phyloP scores from a whole-genome alignment of 805 yeast genomes.

The Tetrapisispora namnaoensis region DNA sequence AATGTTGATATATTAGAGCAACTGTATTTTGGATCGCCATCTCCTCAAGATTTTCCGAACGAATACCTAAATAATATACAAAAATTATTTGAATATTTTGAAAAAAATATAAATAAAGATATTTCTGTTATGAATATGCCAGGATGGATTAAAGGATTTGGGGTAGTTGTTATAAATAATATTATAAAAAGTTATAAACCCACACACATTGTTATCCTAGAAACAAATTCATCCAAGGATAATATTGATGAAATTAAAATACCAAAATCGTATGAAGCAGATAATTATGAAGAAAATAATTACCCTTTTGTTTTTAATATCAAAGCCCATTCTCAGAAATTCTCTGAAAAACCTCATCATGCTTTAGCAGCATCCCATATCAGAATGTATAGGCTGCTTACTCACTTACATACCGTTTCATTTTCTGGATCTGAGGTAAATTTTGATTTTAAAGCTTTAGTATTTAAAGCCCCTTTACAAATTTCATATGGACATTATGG shows the following conservation, averaged over 20 bases:
- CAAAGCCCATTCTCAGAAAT: conserved; percentile 29
- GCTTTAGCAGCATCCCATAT: conserved; percentile 43
- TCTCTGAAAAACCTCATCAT: conserved; percentile 7
- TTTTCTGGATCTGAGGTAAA: conserved; percentile 1
- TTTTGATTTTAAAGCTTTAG: conserved; percentile 37
- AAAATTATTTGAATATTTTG: conserved; percentile 29
- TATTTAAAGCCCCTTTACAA: conserved; percentile 33
- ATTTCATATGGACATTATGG: conserved; percentile 33
- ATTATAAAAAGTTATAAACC: conserved; percentile 41
- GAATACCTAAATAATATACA: conserved; percentile 39
- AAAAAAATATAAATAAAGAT: conserved; percentile 27
- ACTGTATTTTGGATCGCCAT: conserved; percentile 50
- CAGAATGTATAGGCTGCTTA: conserved; percentile 40
- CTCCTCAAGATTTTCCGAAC: conserved; percentile 59
- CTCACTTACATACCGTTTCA: conserved; percentile 42
- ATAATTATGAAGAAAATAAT: conserved; percentile 22
- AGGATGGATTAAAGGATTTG: conserved; percentile 88
- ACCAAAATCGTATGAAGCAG: conserved; percentile 21
- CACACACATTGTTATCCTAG: conserved; percentile 47
- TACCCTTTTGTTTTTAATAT: conserved; percentile 22
- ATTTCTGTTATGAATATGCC: conserved; percentile 65
- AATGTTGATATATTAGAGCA: conserved; percentile 12
- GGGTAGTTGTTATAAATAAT: conserved; percentile 51
- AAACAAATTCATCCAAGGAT: conserved; percentile 22
- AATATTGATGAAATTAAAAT: conserved; percentile 22